Evolutionary conservation across 352 stramenopile genomes (phyloP), one percentile per base, ranked within the genome.

Genomic region (Globisporangium radiosum): DNA sequence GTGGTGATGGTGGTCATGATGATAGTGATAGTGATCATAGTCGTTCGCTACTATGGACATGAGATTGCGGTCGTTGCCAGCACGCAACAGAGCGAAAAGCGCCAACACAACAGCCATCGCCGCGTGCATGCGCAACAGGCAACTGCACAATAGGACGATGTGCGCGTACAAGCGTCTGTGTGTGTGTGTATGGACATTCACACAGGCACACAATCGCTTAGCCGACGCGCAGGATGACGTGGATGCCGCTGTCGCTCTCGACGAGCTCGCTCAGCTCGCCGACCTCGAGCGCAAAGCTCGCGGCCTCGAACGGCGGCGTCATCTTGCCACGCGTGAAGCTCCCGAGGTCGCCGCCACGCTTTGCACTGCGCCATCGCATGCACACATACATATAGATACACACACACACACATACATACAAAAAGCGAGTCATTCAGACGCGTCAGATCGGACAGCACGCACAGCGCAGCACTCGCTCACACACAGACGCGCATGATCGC

Each of bases 151-250:
- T 25, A 25, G 25, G 25, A 25, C 25, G 25, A 0, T 25, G 25
- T 25, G 25, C 25, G 25, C 25, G 25, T 2, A 25, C 25, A 25
- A 25, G 25, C 43, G 43, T 8, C 14, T 17, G 43, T 47, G 43
- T 11, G 11, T 11, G 11, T 45, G 40, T 13, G 40, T 45, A 8
- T 45, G 40, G 6, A 45, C 14, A 13, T n/a, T 37, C 57, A 44
- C 47, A 51, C 49, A 42, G 33, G 8, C 52, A 19, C 17, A 59
- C 59, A 40, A 54, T 54, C 39, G 14, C 47, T 52, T 79, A 92
- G 78, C 76, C 82, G 64, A 90, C 66, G 56, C 97, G 84, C 57
- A 98, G 90, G 56, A 99, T 98, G 54, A 99, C 87, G 81, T 99
- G 97, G 60, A 98, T 85, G 52, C 96, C 97, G 60, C 86, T 98